These are phyloP conservation scores for Sporothrix luriei DNA, from an alignment of 2,329 filamentous ascomycete genomes.

Conservation along the genomic window DNA sequence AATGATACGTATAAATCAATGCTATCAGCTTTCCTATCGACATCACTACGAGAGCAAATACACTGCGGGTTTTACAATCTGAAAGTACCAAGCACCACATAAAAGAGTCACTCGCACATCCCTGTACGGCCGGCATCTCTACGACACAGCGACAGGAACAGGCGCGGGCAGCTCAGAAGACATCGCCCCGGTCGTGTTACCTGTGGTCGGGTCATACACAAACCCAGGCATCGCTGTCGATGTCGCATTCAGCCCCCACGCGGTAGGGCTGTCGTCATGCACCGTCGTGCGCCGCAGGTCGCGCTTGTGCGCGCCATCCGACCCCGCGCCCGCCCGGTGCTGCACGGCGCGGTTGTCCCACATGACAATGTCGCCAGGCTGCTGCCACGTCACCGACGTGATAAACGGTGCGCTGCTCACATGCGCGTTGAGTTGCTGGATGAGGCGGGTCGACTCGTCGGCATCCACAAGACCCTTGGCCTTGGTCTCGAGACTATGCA, in stretches of 20 bases:
- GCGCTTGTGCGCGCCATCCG: constrained; percentile 52
- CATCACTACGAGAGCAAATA: not conserved
- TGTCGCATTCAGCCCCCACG: constrained; percentile 45
- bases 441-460: constrained; percentile 44
- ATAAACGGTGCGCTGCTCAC: constrained; percentile 53
- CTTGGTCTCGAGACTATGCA: constrained; percentile 53
- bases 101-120: not conserved
- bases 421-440: constrained; percentile 51
- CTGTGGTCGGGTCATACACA: constrained; percentile 25
- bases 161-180: not conserved
- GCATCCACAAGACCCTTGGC: constrained; percentile 32
- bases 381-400: constrained; percentile 52
- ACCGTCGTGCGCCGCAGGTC: constrained; percentile 62
- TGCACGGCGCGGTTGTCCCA: constrained; percentile 63
- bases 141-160: constrained; percentile 14
- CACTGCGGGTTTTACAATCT: not conserved
- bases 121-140: not conserved
- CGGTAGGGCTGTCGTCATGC: constrained; percentile 48
- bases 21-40: not conserved
- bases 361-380: constrained; percentile 54
- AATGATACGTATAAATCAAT: too few relatives aligned
- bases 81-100: not conserved
- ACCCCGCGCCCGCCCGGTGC: constrained; percentile 55
- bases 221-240: constrained; percentile 38
- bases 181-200: not conserved